A percentile compares a stretch with the other conserved stretches of the same genome.
These are phyloP conservation scores for Aspergillus nidulans DNA, from an alignment of 495 filamentous ascomycete species.

Conservation along the genomic window DNA sequence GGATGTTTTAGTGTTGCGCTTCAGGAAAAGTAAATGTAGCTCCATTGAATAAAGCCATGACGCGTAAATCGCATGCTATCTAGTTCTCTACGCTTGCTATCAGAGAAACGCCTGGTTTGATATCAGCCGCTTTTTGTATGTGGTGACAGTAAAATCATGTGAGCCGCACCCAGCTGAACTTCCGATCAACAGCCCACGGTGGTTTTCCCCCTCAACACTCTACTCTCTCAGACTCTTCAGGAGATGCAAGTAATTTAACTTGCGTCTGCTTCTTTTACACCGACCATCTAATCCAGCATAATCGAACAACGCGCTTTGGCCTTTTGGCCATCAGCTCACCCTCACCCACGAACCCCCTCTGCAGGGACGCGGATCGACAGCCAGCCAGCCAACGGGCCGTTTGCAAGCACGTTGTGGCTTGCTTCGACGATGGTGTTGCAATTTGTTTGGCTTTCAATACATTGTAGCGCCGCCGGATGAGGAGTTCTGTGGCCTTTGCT, in stretches of 20 bases:
- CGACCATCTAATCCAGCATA: too few species aligned
- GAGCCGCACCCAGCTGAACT: constrained; percentile 1
- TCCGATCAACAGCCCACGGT: neutral
- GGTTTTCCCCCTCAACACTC: neutral
- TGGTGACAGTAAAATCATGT: neutral
- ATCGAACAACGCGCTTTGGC: neutral
- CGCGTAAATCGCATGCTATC: too few species aligned
- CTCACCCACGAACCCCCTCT: neutral
- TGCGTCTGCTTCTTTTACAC: neutral
- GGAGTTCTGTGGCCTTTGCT: neutral
- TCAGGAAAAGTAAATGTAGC: too few species aligned
- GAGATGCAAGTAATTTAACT: neutral
- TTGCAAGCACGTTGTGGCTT: constrained; percentile 11
- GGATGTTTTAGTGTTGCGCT: too few species aligned
- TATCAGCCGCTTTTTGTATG: neutral
- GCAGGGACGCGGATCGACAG: constrained; percentile 5
- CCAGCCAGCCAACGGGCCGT: constrained; percentile 12
- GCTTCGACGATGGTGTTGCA: constrained; percentile 9
- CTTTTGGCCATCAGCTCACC: neutral
- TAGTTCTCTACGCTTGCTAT: too few species aligned
- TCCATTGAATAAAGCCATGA: too few species aligned
- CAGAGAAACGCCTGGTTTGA: too few species aligned
- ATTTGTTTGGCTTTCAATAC: neutral
- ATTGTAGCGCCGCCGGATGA: neutral
- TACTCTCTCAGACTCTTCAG: neutral